Conservation (phyloP, 2,329 filamentous ascomycete species). For the Diaporthe sp. region DNA sequence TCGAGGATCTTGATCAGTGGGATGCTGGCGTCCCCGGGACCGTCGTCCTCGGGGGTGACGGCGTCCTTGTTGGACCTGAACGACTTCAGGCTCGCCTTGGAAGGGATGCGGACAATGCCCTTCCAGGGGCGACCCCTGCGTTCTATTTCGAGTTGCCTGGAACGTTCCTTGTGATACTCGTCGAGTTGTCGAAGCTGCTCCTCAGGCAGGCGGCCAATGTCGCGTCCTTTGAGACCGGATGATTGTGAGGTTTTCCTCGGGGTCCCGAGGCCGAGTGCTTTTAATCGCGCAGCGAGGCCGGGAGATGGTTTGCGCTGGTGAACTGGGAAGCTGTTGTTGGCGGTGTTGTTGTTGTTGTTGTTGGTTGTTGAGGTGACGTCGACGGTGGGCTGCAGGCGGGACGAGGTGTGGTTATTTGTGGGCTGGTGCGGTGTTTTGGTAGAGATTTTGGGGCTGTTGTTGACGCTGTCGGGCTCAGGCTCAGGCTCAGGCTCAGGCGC, state of each 20-base stretch:
- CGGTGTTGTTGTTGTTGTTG: conserved; percentile 33
- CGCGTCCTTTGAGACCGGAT: conserved; percentile 51
- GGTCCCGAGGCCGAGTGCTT: conserved; percentile 70
- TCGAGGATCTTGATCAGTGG: conserved; percentile 43
- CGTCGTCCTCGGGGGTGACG: conserved; percentile 28
- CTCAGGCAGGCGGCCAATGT: conserved; percentile 75
- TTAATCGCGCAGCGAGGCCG: conserved; percentile 72
- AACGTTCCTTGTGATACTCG: conserved; percentile 70
- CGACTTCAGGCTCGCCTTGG: conserved; percentile 45
- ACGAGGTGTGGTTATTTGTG: conserved; percentile 37
- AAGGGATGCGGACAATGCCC: conserved; percentile 66
- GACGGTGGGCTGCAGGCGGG: conserved; percentile 22
- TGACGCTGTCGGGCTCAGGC: conserved; percentile 9
- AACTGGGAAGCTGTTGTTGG: conserved; percentile 35
- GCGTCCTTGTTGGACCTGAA: conserved; percentile 32
- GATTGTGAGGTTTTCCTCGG: conserved; percentile 51
- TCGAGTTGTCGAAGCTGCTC: conserved; percentile 77
- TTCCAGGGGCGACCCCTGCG: conserved; percentile 79
- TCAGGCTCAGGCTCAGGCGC: neutral
- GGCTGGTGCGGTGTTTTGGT: conserved; percentile 35
- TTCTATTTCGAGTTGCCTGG: conserved; percentile 62
- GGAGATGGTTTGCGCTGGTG: conserved; percentile 69
- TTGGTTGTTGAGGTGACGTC: conserved; percentile 36
- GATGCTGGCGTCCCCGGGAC: conserved; percentile 35
- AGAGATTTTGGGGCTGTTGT: conserved; percentile 33